A percentile compares a stretch with the other conserved stretches of the same genome.
These are phyloP conservation scores for Schizochytrium sp. DNA, from an alignment of 108 stramenopile genomes.

Conservation along the genomic window DNA sequence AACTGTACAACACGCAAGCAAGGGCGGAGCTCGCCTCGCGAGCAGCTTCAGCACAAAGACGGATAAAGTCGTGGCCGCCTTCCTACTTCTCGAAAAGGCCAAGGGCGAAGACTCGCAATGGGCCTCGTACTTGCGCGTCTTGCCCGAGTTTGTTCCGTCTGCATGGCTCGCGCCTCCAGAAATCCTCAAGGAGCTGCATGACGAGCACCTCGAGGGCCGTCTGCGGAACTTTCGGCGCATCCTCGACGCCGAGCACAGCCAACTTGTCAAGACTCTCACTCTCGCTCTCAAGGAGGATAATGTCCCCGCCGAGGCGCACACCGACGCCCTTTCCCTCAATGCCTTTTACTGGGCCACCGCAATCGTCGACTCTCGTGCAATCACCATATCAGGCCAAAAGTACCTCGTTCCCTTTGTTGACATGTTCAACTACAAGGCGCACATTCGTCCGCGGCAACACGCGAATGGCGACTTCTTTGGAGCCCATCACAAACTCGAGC, in stretches of 20 bases:
- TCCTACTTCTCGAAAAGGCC: background rate
- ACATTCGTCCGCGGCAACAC: background rate
- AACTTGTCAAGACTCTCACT: background rate
- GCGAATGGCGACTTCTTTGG: conserved; percentile 21
- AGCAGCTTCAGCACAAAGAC: background rate
- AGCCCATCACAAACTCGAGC: conserved; percentile 10
- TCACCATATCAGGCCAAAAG: conserved; percentile 59
- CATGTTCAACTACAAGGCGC: conserved; percentile 65
- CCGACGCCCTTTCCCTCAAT: background rate
- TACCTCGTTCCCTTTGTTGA: conserved; percentile 67
- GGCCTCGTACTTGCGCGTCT: background rate
- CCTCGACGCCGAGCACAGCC: background rate
- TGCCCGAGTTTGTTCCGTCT: background rate
- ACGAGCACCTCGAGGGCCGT: too few relatives aligned
- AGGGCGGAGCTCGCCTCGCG: background rate
- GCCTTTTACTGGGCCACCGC: conserved; percentile 22
- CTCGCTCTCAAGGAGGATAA: background rate
- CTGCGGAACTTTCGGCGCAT: background rate
- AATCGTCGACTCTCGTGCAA: conserved; percentile 56
- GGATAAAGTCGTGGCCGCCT: background rate
- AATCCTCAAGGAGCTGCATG: background rate
- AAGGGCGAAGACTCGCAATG: background rate
- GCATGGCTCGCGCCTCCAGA: background rate
- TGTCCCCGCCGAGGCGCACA: background rate
- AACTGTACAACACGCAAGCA: background rate